phyloP scores from a whole-genome alignment of 139 green algal species.

The Pseudopediastrum boryanum region DNA sequence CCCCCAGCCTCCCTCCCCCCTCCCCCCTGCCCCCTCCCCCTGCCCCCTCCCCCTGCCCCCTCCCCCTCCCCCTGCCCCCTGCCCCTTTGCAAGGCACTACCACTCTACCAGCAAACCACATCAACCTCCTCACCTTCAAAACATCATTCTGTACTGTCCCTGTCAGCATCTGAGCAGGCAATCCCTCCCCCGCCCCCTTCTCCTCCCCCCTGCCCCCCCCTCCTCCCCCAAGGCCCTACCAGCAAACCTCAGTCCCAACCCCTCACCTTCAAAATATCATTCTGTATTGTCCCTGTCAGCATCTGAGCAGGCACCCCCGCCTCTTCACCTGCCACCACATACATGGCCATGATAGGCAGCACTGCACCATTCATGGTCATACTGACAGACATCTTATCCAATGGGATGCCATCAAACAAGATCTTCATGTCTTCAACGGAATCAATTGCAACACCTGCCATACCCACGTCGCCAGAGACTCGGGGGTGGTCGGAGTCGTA shows the following conservation, averaged over 20 bases:
- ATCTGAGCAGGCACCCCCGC: slow-evolving; percentile 44
- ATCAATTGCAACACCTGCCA: slow-evolving; percentile 78
- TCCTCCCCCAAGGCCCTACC: no score
- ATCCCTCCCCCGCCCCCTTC: no score
- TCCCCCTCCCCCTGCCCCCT: no score
- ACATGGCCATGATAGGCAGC: slow-evolving; percentile 73
- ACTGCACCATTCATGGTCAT: slow-evolving; percentile 87
- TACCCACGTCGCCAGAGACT: slow-evolving; percentile 75
- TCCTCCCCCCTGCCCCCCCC: no score
- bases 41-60: no score
- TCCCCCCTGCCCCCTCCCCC: no score
- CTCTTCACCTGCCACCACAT: slow-evolving; percentile 71
- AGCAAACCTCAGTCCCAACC: neutral
- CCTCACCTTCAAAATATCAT: slow-evolving; percentile 77
- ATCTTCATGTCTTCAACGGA: slow-evolving; percentile 74
- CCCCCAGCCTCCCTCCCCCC: no score
- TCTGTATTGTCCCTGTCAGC: slow-evolving; percentile 77
- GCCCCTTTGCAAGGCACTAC: no score
- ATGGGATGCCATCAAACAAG: slow-evolving; percentile 73
- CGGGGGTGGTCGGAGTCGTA: slow-evolving; percentile 78
- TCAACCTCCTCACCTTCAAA: slow-evolving; percentile 53
- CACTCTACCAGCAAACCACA: neutral
- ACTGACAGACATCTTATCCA: slow-evolving; percentile 70
- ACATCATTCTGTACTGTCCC: slow-evolving; percentile 86
- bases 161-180: slow-evolving; percentile 40